Evolutionary conservation across 257 asterid genomes (phyloP), one percentile per base, ranked within the genome.

Genomic region (Salvia splendens): DNA sequence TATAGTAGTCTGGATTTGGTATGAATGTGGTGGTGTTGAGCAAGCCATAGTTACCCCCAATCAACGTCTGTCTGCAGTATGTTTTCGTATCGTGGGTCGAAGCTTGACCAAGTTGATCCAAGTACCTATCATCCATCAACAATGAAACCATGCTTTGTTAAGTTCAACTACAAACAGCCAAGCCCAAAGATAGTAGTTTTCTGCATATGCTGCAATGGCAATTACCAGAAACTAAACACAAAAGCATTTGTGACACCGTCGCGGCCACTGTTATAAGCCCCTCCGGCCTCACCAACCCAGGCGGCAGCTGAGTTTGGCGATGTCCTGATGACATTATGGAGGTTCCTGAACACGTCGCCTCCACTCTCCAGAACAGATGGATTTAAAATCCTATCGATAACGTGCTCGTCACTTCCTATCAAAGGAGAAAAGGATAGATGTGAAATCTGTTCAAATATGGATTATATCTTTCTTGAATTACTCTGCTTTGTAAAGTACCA

Each of bases 201-300:
- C 24, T 43, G 68, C 40, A 35, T 12, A 65, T 15, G 28, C 45
- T 24, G 40, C 55, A 36, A 45, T 14, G 11, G 49, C 28, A 43
- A 53, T 80, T 84, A 89, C 96, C 97, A 90, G 79, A 87, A 90
- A 63, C 96, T 80, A 65, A 79, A 84, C 14, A 83, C 90, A 30
- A 87, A 90, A 4, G 95, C 84, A 30, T 90, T 87, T 56, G 97
- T 76, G 47, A 90, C 95, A 32, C 74, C 72, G 48, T 86, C 55
- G n/a, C 85, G 89, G 12, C 97, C 97, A 2, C 97, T 90, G 71
- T 78, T 84, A 65, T 78, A 87, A 7, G 89, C 91, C 9, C 97
- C 95, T 68, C 97, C 97, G 2, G 94, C 72, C 75, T 89, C 97
- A 45, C 95, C 87, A 77, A 89, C 95, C 95, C 97, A 89, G 7